These are phyloP conservation scores for Alternaria dauci DNA, from an alignment of 2,329 filamentous ascomycete species.

Conservation along the genomic window DNA sequence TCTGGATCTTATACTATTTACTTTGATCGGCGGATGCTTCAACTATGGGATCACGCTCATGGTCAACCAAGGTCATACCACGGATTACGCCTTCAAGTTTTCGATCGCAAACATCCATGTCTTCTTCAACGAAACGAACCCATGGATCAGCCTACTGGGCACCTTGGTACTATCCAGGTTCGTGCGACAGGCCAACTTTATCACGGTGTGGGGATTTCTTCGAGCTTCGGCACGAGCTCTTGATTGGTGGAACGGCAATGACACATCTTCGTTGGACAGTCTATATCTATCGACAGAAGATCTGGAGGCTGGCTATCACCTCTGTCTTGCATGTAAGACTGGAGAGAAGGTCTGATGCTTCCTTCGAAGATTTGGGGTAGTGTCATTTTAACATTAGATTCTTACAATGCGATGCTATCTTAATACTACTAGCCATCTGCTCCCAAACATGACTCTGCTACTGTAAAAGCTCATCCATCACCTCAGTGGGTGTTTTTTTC, in stretches of 20 bases:
- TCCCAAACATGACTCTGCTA: background rate
- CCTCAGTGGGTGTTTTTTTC: constrained; percentile 4
- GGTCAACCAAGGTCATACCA: background rate
- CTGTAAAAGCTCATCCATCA: background rate
- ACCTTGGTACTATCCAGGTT: background rate
- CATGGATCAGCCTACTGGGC: background rate
- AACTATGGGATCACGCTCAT: background rate
- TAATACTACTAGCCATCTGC: background rate
- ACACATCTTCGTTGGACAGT: background rate
- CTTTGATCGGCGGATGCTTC: background rate
- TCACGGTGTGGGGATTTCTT: background rate
- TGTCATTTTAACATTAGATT: background rate
- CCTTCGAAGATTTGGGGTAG: background rate
- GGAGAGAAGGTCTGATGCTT: background rate
- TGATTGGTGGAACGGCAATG: background rate
- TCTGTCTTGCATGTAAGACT: background rate
- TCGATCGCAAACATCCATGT: background rate
- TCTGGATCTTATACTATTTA: background rate
- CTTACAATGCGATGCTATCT: background rate
- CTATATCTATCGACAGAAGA: background rate
- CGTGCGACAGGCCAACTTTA: constrained; percentile 4
- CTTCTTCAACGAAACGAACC: background rate
- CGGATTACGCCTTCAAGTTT: background rate
- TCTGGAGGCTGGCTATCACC: background rate
- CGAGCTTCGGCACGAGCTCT: background rate